Evolutionary conservation across 2,329 filamentous ascomycete species (phyloP), one percentile per base, ranked within the genome.

Genomic region (Phyllosticta citrichinensis): DNA sequence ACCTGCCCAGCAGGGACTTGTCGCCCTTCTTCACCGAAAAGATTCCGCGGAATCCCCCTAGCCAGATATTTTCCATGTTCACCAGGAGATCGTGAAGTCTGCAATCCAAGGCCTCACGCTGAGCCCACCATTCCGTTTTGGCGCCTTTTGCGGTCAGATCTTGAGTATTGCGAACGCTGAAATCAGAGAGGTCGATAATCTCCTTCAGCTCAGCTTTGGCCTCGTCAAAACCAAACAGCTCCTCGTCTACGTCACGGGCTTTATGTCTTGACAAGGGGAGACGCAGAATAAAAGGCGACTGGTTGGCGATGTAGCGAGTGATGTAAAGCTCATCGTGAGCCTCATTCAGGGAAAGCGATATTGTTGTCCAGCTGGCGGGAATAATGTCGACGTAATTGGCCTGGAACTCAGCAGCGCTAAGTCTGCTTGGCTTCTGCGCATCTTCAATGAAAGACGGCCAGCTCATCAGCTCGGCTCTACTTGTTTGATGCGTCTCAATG

Each of bases 1-100:
- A 97, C 30, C 83, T 83, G 5, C 83, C 82, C 33, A 97, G 76
- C 11, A 89, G 77, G 25, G 86, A 81, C 0, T 83, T 76, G 20
- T 87, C 80, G 47, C 81, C 80, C 56, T 79, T 74, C 58, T 88
- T 83, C 59, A 89, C 87, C 1, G 91, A 92, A 69, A 99, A 93
- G n/a, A 99, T 87, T 17, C 93, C 92, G 62, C 86, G 87, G 80
- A 99, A 99, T 0, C 94, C 94, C 56, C 93, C 92, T 5, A 99
- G 83, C 94, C 94, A 99, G 22, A 94, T 86, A 63, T 89, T 87
- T 73, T 99, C 93, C 50, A 99, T 88, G 63, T 91, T 95, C 59
- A 86, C 80, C 1, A 99, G 79, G 10, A 99, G 81, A 57, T 89
- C 86, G 64, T 84, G 86, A 24, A 99, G 80, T 10, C 90, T 85